These are phyloP conservation scores for Amphibolis antarctica DNA, from an alignment of 106 monocot genomes.

Conservation along the genomic window DNA sequence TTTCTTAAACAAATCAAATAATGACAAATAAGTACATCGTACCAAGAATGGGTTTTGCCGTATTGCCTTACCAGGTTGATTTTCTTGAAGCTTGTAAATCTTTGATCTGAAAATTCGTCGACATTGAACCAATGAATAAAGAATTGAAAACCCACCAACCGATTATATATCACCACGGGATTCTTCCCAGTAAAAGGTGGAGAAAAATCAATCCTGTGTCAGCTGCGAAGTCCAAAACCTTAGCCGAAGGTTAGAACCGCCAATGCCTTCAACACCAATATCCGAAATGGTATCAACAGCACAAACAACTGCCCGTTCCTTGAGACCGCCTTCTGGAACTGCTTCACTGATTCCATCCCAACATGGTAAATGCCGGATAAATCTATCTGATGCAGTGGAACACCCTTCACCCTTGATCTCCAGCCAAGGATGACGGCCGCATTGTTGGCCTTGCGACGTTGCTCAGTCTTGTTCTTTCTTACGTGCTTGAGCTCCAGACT, in stretches of 20 bases:
- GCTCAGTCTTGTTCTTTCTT: conserved; percentile 32
- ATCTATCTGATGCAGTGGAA: conserved; percentile 14
- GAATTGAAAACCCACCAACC: neutral
- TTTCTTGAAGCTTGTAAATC: too few species aligned
- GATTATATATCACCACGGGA: neutral
- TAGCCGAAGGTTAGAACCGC: neutral
- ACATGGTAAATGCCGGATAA: conserved; percentile 37
- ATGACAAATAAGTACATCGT: too few species aligned
- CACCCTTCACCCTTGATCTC: neutral
- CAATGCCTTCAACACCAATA: conserved; percentile 39
- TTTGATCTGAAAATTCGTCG: too few species aligned
- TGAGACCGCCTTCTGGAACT: conserved; percentile 26
- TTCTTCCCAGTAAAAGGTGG: neutral
- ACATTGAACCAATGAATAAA: conserved; percentile 7
- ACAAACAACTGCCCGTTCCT: conserved; percentile 37
- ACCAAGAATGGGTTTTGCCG: too few species aligned
- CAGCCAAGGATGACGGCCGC: neutral
- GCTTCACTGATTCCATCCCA: conserved; percentile 31
- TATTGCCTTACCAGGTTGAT: too few species aligned
- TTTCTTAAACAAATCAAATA: too few species aligned
- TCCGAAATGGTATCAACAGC: conserved; percentile 30
- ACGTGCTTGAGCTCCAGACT: conserved; percentile 27
- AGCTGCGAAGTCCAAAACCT: neutral
- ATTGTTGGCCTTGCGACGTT: neutral
- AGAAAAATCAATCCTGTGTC: conserved; percentile 1